Evolutionary conservation across 2,329 filamentous ascomycete genomes (phyloP), one percentile per base, ranked within the genome.

Genomic region (Ophiobolus disseminans): DNA sequence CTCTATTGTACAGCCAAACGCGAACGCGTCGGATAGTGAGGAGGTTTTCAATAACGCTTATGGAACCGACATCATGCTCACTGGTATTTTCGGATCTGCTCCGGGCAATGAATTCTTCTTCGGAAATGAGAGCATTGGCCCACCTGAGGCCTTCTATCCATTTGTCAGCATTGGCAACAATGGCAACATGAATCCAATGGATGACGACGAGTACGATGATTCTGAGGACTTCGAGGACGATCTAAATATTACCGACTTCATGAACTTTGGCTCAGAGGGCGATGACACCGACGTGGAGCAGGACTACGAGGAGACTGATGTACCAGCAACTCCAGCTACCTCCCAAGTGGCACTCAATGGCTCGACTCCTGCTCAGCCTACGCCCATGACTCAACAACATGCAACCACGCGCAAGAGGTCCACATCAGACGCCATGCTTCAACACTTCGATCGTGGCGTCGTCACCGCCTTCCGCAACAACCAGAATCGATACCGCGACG

Each of bases 111-210:
- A 79, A 34, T 71, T 75, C 45, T 70, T 75, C 19, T 74, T 79
- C 28, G 76, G 74, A 56, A 84, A 83, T 4, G 85, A 89, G 64
- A 80, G 85, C n/a, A 80, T 90, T 63, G 88, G 88, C 1, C 87
- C 88, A 2, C 81, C 86, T 0, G 88, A 91, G 72, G 87, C 88
- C 6, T 91, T 91, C 70, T 91, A 89, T 62, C 84, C 88, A 4
- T 85, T 87, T 44, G 80, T 80, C 9, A 81, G 74, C 45, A 75
- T 82, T 48, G 75, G 75, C 34, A 71, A 83, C 10, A 86, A 89
- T 53, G 80, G 82, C 43, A 80, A 82, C 37, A 74, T 79, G 48
- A 80, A 82, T 36, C 72, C 78, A 13, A 76, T 76, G 28, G 76
- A 76, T 37, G 76, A 80, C 3, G 87, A 88, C 7, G 77, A 84